Evolutionary conservation across 169 alveolate species (phyloP).

Genomic region (Plasmodium falciparum): DNA sequence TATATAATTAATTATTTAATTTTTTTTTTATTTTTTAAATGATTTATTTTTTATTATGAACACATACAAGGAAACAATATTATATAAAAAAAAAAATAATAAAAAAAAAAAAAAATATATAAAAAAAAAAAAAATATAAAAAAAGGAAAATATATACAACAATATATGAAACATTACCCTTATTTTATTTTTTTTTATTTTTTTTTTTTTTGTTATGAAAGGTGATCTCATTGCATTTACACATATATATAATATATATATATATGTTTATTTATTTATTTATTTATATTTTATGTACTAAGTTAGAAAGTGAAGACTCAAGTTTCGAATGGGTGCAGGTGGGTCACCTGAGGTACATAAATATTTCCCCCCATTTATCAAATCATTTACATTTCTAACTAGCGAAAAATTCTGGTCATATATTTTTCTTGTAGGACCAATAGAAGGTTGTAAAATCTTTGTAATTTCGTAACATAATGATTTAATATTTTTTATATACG

Average conservation of each 20-base stretch:
- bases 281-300: background rate
- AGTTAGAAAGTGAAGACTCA: slow-evolving; percentile 80
- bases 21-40: no score
- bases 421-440: slow-evolving; percentile 91
- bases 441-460: slow-evolving; percentile 82
- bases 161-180: no score
- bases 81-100: no score
- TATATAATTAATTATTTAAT: no score
- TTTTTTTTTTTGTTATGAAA: no score
- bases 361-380: slow-evolving; percentile 93
- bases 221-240: background rate
- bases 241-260: background rate
- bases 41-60: no score
- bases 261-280: background rate
- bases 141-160: no score
- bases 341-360: slow-evolving; percentile 89
- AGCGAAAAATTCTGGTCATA: slow-evolving; percentile 89
- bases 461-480: slow-evolving; percentile 86
- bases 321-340: slow-evolving; percentile 88
- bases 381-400: slow-evolving; percentile 83
- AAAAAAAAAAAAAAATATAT: no score
- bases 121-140: no score
- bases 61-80: no score
- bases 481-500: slow-evolving; percentile 85
- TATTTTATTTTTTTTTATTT: no score